Base-by-base conservation (phyloP, 306 rosid species). In the Aeschynomene evenia region DNA sequence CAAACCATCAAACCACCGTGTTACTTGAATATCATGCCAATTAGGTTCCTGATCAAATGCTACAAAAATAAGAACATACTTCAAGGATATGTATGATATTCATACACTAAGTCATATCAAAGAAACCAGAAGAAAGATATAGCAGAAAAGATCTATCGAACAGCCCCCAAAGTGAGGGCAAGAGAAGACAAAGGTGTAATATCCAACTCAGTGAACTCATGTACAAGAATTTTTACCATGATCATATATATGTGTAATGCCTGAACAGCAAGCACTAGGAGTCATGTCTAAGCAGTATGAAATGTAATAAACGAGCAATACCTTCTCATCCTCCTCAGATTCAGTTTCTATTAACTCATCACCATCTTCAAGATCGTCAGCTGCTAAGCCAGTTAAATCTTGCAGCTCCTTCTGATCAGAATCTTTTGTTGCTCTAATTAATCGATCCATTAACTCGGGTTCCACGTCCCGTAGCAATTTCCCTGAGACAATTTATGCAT, bases 1-100 rank as follows among this genome's bases (percentile, higher is more conserved):
- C 63, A 91, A 81, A 69, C 99, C 99, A 46, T 95, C 88, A 81
- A 79, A 74, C 99, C 97, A 95, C 73, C 87, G 80, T 20, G 78
- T 76, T 54, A 86, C 91, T 49, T 68, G 71, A 72, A 52, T 73
- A 56, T 63, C 70, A 63, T 71, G 71, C 61, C 57, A 19, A 51
- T 51, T 74, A 76, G 82, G 73, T 22, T 82, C 96, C 99, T 88
- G 82, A 70, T 64, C 31, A 48, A 62, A 50, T 22, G 48, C 24
- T 68, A 28, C 49, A 62, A 18, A 71, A 24, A 57, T 78, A 57
- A 77, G 73, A 74, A 64, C 34, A 24, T 16, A 43, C 40, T 52
- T 24, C 16, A 2, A 45, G 2, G 42, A 26, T 29, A 26, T 9
- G 31, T 29, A 26, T 9, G 31, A 63, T 20, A 48, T 40, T 42